Evolutionary conservation across 2,329 filamentous ascomycete species (phyloP), one percentile per base, ranked within the genome.

Genomic region (Geoglossum cookeanum): DNA sequence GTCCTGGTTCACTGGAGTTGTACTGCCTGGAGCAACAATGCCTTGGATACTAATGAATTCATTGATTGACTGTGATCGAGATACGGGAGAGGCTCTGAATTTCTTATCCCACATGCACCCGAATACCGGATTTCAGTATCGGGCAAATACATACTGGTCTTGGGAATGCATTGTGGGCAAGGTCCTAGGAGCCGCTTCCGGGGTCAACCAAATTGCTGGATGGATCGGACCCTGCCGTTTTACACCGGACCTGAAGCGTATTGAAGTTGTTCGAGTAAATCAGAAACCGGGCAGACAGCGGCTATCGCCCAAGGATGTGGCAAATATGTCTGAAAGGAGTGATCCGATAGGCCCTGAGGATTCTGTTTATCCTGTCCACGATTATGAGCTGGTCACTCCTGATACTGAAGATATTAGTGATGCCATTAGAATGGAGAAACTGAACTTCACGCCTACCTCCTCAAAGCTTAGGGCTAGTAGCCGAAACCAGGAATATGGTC

Each of bases 21-120:
- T 88, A 39, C 70, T 89, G 3, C 85, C 85, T 7, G 85, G 85
- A 9, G 75, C 78, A 67, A 75, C 80, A 67, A 79, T 86, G 51
- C 83, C 84, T 2, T 89, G 85, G 69, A 75, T 87, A 42, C 80
- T 87, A 51, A 88, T 89, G 83, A 88, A 87, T 65, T 78, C 84
- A 3, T 74, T 89, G 48, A 81, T 88, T 61, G 85, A 88, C 66
- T 79, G 85, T 62, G 84, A 88, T 63, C 80, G 80, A 1, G 83
- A 86, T 65, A 75, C 75, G 3, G 80, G 80, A 4, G 78, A 83
- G 60, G 72, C 80, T 6, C 75, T 88, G 15, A 80, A 81, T 9
- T 74, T 83, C 37, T 75, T 89, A 7, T 83, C 80, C 1, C 81
- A 87, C 63, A 75, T 83, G 62, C 77, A 83, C 58, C 82, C 83